Evolutionary conservation across 208 protist species (phyloP), one percentile per base, ranked within the genome.

Genomic region (Leishmania braziliensis): DNA sequence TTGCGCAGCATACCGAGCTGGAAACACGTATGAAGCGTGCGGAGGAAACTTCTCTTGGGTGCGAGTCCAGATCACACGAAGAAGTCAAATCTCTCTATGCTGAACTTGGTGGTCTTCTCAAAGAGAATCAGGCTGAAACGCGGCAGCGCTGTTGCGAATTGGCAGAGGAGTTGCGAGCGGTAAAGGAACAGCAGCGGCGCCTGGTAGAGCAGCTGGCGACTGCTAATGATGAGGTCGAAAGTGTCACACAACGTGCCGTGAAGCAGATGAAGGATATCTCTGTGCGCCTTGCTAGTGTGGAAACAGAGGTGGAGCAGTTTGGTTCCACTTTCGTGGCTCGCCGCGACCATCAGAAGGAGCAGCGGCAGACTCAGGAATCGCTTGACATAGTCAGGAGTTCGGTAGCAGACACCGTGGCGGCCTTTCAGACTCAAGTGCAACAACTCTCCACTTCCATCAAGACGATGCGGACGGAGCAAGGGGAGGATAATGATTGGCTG

Each of bases 401-500:
- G 39, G 18, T 77, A 50, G 51, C 78, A 36, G 81, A 77, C 14
- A 63, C 69, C 29, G 62, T 62, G 33, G 51, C 48, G 5, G 0
- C 54, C 23, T 50, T 78, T 48, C 75, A 77, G 58, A 1, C 8
- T 4, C 82, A 85, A 51, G 26, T 78, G 18, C 76, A 75, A 33
- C 69, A 81, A 29, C 60, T 81, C 12, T 63, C 36, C 18, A 29
- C 66, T 6, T 54, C 60, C 26, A 0, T 85, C n/a, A 81, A 78
- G 60, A 48, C 60, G n/a, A 33, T 75, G 36, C 76, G 62, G 33
- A 33, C 46, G 14, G 82, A 85, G 68, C 76, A 81, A 36, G 72
- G 62, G 43, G 82, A 85, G 60, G 82, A 85, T 68, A 85, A 81
- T 66, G 82, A 85, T 26, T 85, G 82, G 82, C 72, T 85, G 18